Evolutionary conservation across 306 rosid species (phyloP).

Genomic region (Crotalaria pallida): DNA sequence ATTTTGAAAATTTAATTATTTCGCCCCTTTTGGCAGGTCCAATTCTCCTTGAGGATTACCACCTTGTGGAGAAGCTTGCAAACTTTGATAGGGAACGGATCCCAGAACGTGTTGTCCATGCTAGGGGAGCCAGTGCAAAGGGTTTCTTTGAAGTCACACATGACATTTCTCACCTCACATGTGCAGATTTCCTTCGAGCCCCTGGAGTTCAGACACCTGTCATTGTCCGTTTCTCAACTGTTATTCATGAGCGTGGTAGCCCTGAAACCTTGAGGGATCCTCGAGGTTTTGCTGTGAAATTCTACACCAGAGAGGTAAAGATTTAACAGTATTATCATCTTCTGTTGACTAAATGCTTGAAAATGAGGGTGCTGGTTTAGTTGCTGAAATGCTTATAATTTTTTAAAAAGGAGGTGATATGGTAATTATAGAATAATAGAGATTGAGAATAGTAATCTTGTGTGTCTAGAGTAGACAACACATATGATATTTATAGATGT

Average conservation of each 20-base stretch:
- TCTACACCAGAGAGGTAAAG: slow-evolving; percentile 82
- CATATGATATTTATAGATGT: too few relatives aligned
- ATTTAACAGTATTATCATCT: neutral
- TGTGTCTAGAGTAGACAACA: too few relatives aligned
- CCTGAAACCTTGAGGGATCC: slow-evolving; percentile 92
- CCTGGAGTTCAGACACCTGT: slow-evolving; percentile 97
- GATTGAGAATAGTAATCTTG: too few relatives aligned
- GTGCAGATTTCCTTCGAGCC: slow-evolving; percentile 93
- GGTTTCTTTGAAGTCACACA: slow-evolving; percentile 99
- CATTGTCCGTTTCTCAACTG: slow-evolving; percentile 91
- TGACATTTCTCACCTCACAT: slow-evolving; percentile 71
- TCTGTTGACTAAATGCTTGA: neutral
- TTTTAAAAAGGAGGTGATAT: neutral
- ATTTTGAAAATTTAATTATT: neutral
- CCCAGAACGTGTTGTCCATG: slow-evolving; percentile 97
- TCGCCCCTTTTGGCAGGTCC: slow-evolving; percentile 55
- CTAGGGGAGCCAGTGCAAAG: slow-evolving; percentile 99
- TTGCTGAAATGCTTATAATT: neutral
- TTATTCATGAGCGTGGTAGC: slow-evolving; percentile 96
- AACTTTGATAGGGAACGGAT: slow-evolving; percentile 82
- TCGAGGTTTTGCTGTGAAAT: slow-evolving; percentile 83
- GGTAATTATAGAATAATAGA: too few relatives aligned
- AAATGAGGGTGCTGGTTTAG: neutral
- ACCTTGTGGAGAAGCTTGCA: slow-evolving; percentile 87
- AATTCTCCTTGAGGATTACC: slow-evolving; percentile 91